Conservation (phyloP, 2,329 filamentous ascomycete species). For the Aspergillus alliaceus region DNA sequence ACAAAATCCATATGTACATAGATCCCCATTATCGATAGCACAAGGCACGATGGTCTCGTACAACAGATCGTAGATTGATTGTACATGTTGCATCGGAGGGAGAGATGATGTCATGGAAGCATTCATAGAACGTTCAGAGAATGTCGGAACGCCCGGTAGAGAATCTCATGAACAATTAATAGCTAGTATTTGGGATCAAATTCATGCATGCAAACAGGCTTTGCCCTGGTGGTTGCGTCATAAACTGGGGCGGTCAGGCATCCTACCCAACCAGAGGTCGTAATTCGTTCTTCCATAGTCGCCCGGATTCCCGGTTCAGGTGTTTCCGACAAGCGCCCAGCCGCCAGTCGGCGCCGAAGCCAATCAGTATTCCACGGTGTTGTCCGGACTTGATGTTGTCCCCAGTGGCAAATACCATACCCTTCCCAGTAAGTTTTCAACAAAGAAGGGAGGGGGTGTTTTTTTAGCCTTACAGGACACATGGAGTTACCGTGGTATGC, state of each 20-base stretch:
- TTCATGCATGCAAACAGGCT: conserved; percentile 9
- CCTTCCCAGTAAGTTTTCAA: not conserved
- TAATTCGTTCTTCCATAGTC: not conserved
- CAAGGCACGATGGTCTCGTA: too few relatives aligned
- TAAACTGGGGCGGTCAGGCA: not conserved
- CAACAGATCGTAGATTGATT: too few relatives aligned
- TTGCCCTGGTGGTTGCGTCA: conserved; percentile 4
- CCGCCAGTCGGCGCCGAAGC: not conserved
- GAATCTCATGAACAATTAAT: too few relatives aligned
- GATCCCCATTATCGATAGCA: too few relatives aligned
- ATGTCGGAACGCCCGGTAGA: not conserved
- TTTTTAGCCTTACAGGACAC: not conserved
- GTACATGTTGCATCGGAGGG: not conserved
- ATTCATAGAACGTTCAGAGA: not conserved
- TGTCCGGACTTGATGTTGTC: not conserved
- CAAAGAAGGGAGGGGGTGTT: not conserved
- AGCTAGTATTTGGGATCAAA: too few relatives aligned
- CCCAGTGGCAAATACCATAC: not conserved
- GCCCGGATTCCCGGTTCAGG: conserved; percentile 1
- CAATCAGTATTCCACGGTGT: not conserved
- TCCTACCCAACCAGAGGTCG: not conserved
- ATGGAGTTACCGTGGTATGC: not conserved
- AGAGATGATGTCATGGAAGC: conserved; percentile 6
- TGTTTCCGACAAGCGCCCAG: conserved; percentile 1
- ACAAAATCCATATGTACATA: too few relatives aligned